Percentiles rank a stretch among this genome's conserved stretches.
phyloP scores from a whole-genome alignment of 306 rosid species.

The Prunus kanzakura region DNA sequence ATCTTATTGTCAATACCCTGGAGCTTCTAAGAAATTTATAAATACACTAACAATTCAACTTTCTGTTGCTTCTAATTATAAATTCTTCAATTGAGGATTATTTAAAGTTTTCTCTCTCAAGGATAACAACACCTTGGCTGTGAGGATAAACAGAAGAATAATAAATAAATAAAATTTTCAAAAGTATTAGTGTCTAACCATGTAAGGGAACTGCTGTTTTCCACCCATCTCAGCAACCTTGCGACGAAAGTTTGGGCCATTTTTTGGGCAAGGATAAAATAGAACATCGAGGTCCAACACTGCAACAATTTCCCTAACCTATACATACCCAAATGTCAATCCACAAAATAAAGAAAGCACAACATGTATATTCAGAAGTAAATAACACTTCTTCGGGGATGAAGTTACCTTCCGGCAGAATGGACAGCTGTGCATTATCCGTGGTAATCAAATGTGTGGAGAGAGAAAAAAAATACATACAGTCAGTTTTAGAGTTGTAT shows the following conservation, averaged over 20 bases:
- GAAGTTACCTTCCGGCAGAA: constrained; percentile 91
- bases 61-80: constrained; percentile 8
- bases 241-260: constrained; percentile 84
- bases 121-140: not conserved
- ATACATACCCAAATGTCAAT: constrained; percentile 27
- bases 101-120: not conserved
- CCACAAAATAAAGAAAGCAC: constrained; percentile 16
- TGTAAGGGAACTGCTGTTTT: constrained; percentile 88
- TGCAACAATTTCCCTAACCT: constrained; percentile 96
- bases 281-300: constrained; percentile 91
- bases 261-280: constrained; percentile 90
- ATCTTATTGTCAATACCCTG: not conserved
- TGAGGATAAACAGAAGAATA: not conserved
- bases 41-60: not conserved
- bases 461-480: constrained; percentile 5
- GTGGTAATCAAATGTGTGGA: constrained; percentile 19
- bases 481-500: constrained; percentile 30
- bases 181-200: constrained; percentile 53
- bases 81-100: not conserved
- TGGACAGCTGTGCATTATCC: constrained; percentile 71
- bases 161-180: not conserved
- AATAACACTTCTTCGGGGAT: not conserved
- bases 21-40: not conserved
- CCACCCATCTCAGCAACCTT: constrained; percentile 90
- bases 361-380: not conserved